Evolutionary conservation across 805 yeast species (phyloP), one percentile per base, ranked within the genome.

Genomic region (Wickerhamiella parazyma): DNA sequence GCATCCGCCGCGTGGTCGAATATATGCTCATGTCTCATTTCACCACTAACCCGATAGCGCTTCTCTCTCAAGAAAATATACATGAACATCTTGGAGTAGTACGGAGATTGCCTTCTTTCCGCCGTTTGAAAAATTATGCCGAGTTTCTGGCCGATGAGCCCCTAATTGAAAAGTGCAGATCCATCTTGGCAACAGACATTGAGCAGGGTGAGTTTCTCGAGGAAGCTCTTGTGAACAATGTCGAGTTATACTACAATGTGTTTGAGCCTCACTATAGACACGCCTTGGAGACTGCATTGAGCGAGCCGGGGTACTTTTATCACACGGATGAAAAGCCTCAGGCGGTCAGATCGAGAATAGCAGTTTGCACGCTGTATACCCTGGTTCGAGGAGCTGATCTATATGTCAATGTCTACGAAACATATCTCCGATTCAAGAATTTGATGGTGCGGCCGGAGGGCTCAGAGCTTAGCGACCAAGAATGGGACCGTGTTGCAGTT

Each of bases 331-430:
- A 26, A 6, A 42, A 28, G 24, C 45, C 45, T 12, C n/a, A 14
- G 4, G 24, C 22, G 6, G 9, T 55, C 53, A 44, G 37, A 41
- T 48, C 18, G 37, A 56, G 48, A 17, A 86, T 86, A 1, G 62
- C 74, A 3, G 54, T 76, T 6, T 64, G 73, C 24, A 73, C 71
- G 39, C 57, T 86, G 43, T 86, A 74, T 61, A 71, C 73, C 38
- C 66, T 83, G 12, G 80, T 78, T 57, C 72, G 91, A 47, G 95
- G 86, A 52, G 87, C 95, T 0, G 80, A 82, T 19, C 67, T 76
- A 2, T 63, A 69, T 24, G 69, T 81, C 48, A 81, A 81, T 54
- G 68, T 79, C 42, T 77, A 67, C 60, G 93, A 81, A 51, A 76
- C 76, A 51, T 81, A 68, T 53, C 57, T 64, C 19, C 78, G 82